Evolutionary conservation across 257 asterid genomes (phyloP).

Genomic region (Solanum arcanum): DNA sequence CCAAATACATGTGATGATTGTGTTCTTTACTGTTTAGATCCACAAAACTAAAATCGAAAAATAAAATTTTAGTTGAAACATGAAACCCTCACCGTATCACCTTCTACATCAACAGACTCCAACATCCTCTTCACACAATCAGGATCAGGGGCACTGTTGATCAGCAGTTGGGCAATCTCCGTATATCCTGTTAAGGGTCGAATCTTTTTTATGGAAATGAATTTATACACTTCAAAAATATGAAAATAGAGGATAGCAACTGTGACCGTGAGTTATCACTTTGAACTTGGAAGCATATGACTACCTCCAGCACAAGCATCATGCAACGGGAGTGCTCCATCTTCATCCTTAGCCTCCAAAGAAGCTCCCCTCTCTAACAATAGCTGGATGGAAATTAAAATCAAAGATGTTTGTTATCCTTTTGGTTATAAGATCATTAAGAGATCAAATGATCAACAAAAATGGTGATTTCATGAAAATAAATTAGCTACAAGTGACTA

Average conservation of each 20-base stretch:
- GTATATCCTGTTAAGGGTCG: slow-evolving; percentile 36
- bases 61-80: background rate
- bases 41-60: background rate
- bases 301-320: slow-evolving; percentile 93
- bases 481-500: background rate
- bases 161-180: slow-evolving; percentile 48
- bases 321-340: slow-evolving; percentile 73
- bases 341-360: slow-evolving; percentile 67
- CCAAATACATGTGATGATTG: background rate
- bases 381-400: slow-evolving; percentile 25
- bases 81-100: slow-evolving; percentile 62
- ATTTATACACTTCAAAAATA: background rate
- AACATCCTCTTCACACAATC: slow-evolving; percentile 51
- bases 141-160: slow-evolving; percentile 34
- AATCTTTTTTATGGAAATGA: background rate
- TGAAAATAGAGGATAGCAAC: background rate
- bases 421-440: background rate
- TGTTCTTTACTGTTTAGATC: background rate
- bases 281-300: background rate
- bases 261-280: background rate
- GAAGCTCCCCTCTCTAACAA: slow-evolving; percentile 65
- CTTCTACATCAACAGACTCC: slow-evolving; percentile 63
- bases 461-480: background rate
- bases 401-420: background rate
- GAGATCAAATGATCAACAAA: background rate